Evolutionary conservation across 345 rosid species (phyloP), one percentile per base, ranked within the genome.

Genomic region (Tarenaya hassleriana): DNA sequence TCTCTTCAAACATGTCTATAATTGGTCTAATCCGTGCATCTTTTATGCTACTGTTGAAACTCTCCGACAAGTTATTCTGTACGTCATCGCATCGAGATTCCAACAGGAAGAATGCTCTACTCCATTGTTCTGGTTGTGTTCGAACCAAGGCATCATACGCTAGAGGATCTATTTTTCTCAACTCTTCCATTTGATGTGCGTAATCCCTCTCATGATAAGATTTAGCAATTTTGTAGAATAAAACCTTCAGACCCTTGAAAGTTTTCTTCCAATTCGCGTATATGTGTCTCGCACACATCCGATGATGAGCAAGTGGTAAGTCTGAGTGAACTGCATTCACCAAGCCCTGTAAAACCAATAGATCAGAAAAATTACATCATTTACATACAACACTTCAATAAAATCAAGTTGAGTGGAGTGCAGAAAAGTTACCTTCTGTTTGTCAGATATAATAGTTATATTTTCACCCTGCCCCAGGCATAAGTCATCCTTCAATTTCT

Each of bases 171-270:
- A 43, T 19, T 1, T 1, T 33, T 29, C 20, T 13, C 0, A 44
- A 9, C 8, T 13, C 52, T 19, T 14, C 2, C 41, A 45, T 7
- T 5, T 34, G 2, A 17, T 5, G 8, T 0, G 5, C 4, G 0
- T 1, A 19, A 0, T 44, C 20, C n/a, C 29, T 9, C 5, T 1
- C 10, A 1, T n/a, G 31, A 32, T 55, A 55, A 13, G 13, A 12
- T 1, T 10, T 16, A 0, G 60, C 60, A 12, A 56, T 56, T 8
- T 4, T 55, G 31, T 32, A 55, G 8, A 55, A 55, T 1, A 42
- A 4, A 0, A 44, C 5, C 2, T 56, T 19, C 7, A 6, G 3
- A 7, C 33, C 50, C 0, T 43, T 19, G 1, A 7, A 42, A 9
- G 24, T 12, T 19, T 10, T 43, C 50, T 44, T 56, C 41, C 34